These are phyloP conservation scores for Kazachstania sp. DNA, from an alignment of 1,139 yeast genomes.

Conservation along the genomic window DNA sequence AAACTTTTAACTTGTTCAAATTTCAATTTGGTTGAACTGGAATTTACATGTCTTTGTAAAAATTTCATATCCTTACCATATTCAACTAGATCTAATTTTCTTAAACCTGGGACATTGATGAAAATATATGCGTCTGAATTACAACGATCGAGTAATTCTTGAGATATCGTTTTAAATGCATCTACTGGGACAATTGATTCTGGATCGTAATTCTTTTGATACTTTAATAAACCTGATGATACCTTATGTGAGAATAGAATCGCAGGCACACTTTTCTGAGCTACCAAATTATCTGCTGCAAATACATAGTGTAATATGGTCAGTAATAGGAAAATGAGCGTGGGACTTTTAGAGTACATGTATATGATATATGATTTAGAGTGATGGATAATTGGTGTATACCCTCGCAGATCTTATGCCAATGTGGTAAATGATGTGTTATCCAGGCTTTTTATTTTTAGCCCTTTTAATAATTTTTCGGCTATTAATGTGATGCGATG, in stretches of 20 bases:
- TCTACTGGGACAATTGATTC: slow-evolving; percentile 19
- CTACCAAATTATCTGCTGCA: slow-evolving; percentile 1
- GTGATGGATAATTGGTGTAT: too few species aligned
- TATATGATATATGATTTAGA: too few species aligned
- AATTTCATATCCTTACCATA: slow-evolving; percentile 41
- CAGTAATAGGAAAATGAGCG: not conserved
- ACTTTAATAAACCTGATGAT: slow-evolving; percentile 20
- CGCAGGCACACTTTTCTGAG: slow-evolving; percentile 21
- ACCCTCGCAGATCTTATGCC: too few species aligned
- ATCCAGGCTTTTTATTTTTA: too few species aligned
- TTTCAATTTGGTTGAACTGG: slow-evolving; percentile 53
- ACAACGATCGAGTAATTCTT: slow-evolving; percentile 50
- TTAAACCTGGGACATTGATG: slow-evolving; percentile 63
- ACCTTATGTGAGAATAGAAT: slow-evolving; percentile 23
- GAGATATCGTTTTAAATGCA: slow-evolving; percentile 40
- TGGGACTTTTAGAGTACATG: not conserved
- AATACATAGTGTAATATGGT: not conserved
- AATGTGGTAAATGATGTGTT: too few species aligned
- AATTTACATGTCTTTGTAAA: slow-evolving; percentile 45
- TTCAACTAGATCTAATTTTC: slow-evolving; percentile 46
- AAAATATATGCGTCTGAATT: slow-evolving; percentile 62
- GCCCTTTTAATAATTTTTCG: too few species aligned
- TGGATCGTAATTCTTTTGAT: slow-evolving; percentile 14
- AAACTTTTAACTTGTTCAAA: slow-evolving; percentile 30
- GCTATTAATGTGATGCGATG: too few species aligned